Base-by-base conservation (phyloP, 306 rosid genomes). In the Sechiopsis laciniata region DNA sequence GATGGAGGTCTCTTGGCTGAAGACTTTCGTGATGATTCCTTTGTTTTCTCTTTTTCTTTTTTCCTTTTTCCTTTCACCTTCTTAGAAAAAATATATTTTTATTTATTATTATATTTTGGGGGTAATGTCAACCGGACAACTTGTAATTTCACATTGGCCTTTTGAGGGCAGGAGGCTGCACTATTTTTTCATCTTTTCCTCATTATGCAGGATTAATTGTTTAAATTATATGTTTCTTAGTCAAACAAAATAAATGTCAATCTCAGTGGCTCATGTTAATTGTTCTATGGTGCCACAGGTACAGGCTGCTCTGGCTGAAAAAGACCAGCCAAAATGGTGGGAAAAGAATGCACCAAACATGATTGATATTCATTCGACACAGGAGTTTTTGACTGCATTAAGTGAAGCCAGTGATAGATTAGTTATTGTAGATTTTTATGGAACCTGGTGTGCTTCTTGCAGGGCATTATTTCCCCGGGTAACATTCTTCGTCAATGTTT, bases 371-470 rank as follows among this genome's bases (percentile, higher is more conserved):
- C 96, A 95, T 82, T 91, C 97, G n/a, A 95, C 93, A 0, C 93
- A 89, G 77, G 97, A 95, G 15, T 87, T 95, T 79, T 86, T 95
- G 71, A 79, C 58, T 78, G 91, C 99, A 73, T 84, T 95, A 70
- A 77, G 91, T 77, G 85, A 85, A 83, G 96, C 97, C 22, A 96
- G 88, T 74, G 99, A 95, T 82, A 91, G 87, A 87, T 83, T 95
- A 81, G 97, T 95, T 62, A 84, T 95, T 80, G 97, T 91, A 62
- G 99, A 95, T 78, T 91, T 95, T 85, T 95, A 91, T 56, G 99
- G 99, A 57, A 95, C 97, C 52, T 95, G 97, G 99, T 91, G 99
- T 80, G 97, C 95, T 81, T 95, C 99, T 78, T 95, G 99, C 87
- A 87, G 99, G 76, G 99, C 97, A 55, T 89, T 95, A 80, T 95